Percentiles rank a stretch among this genome's conserved stretches.
phyloP scores from a whole-genome alignment of 495 filamentous ascomycete species.

The Paragyromitra xinjiangensis region DNA sequence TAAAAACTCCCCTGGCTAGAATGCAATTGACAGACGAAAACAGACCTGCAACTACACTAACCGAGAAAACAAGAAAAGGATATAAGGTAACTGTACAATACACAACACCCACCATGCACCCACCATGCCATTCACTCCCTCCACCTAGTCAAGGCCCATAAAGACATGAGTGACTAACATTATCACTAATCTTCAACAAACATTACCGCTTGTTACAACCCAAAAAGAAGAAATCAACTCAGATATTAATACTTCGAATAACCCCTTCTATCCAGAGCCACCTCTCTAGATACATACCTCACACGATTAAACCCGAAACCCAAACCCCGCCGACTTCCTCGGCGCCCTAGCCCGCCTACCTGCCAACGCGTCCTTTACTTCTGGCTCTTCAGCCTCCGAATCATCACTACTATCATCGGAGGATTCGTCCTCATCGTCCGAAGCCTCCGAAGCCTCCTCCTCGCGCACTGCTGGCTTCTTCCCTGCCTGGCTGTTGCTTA shows the following conservation, averaged over 20 bases:
- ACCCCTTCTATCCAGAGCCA: not conserved
- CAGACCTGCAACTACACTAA: not conserved
- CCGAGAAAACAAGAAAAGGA: conserved; percentile 9
- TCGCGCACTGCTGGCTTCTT: conserved; percentile 3
- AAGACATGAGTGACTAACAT: not conserved
- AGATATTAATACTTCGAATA: not conserved
- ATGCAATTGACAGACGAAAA: not conserved
- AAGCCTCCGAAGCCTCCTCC: conserved; percentile 14
- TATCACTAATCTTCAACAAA: not conserved
- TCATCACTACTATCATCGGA: conserved; percentile 12
- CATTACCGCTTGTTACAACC: conserved; percentile 9
- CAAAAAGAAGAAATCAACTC: conserved; percentile 1
- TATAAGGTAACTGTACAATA: not conserved
- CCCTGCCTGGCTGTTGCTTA: not conserved
- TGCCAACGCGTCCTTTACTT: conserved; percentile 22
- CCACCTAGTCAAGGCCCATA: not conserved
- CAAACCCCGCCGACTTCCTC: conserved; percentile 18
- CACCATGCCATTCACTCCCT: not conserved
- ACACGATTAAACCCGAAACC: conserved; percentile 21
- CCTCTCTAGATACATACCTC: not conserved
- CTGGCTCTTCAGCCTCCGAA: conserved; percentile 4
- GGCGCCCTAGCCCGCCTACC: conserved; percentile 27
- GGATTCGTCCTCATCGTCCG: conserved; percentile 10
- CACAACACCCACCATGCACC: conserved; percentile 13
- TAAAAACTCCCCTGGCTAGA: conserved; percentile 20